These are phyloP conservation scores for Hyaloscypha finlandica DNA, from an alignment of 495 filamentous ascomycete genomes.

Conservation along the genomic window DNA sequence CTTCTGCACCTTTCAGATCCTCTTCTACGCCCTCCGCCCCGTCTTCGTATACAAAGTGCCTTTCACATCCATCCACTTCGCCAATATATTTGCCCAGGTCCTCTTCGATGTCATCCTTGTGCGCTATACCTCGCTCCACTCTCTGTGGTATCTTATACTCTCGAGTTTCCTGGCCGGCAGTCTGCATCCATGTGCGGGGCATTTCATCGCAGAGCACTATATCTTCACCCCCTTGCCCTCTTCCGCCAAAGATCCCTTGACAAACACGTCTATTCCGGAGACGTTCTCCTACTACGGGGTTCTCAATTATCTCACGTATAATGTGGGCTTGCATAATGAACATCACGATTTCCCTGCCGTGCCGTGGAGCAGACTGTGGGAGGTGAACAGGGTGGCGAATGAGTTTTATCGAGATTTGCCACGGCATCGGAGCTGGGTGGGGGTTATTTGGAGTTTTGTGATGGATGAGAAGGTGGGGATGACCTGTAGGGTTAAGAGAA, in stretches of 20 bases:
- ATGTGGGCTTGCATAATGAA: slow-evolving; percentile 97
- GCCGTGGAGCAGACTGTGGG: slow-evolving; percentile 84
- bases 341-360: slow-evolving; percentile 98
- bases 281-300: slow-evolving; percentile 97
- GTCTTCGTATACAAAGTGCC: slow-evolving; percentile 92
- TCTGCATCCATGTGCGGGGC: slow-evolving; percentile 91
- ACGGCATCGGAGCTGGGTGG: slow-evolving; percentile 83
- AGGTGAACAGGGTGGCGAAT: slow-evolving; percentile 73
- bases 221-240: slow-evolving; percentile 75
- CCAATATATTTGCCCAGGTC: slow-evolving; percentile 78
- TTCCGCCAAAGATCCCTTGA: slow-evolving; percentile 59
- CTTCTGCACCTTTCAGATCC: slow-evolving; percentile 99
- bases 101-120: slow-evolving; percentile 75
- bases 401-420: slow-evolving; percentile 95
- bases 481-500: slow-evolving; percentile 90
- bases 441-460: slow-evolving; percentile 94
- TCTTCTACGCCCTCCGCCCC: slow-evolving; percentile 98
- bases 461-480: slow-evolving; percentile 84
- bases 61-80: slow-evolving; percentile 78
- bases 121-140: slow-evolving; percentile 52
- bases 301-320: slow-evolving; percentile 91
- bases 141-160: slow-evolving; percentile 77
- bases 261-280: slow-evolving; percentile 73
- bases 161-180: slow-evolving; percentile 92
- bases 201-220: slow-evolving; percentile 99